Conservation (phyloP, 768 basidiomycete species). For the Suillus lakei region DNA sequence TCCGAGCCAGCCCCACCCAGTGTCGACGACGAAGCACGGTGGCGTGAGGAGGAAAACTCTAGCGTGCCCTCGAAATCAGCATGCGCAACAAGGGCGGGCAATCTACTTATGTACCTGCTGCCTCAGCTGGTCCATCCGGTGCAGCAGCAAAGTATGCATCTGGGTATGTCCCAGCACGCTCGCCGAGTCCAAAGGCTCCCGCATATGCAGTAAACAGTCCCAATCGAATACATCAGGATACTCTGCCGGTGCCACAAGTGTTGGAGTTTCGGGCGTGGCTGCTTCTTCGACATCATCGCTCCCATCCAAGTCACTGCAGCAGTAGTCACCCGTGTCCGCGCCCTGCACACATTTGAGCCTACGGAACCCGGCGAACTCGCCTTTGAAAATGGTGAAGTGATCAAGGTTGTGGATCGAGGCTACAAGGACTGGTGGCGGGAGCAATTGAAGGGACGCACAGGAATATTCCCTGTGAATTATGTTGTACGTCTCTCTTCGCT, state of each 20-base stretch:
- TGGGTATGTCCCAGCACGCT: conserved; percentile 21
- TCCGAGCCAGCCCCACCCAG: conserved; percentile 68
- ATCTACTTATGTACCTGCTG: conserved; percentile 49
- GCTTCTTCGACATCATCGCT: conserved; percentile 35
- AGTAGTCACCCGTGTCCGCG: conserved; percentile 83
- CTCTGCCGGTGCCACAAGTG: conserved; percentile 46
- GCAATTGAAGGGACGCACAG: conserved; percentile 85
- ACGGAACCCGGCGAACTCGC: conserved; percentile 89
- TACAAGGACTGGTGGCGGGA: conserved; percentile 99
- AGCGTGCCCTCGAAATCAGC: conserved; percentile 91
- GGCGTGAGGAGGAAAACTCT: conserved; percentile 92
- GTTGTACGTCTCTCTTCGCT: conserved; percentile 62
- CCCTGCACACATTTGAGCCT: conserved; percentile 87
- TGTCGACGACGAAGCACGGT: conserved; percentile 78
- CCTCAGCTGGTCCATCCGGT: conserved; percentile 41
- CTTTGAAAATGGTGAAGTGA: conserved; percentile 91
- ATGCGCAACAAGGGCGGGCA: conserved; percentile 90
- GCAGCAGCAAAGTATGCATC: conserved; percentile 24
- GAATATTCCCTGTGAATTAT: conserved; percentile 97
- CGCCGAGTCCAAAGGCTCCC: conserved; percentile 23
- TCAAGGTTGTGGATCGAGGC: conserved; percentile 92
- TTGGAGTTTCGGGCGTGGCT: conserved; percentile 12
- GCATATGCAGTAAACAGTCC: conserved; percentile 10
- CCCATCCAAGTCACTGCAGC: conserved; percentile 25
- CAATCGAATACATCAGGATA: conserved; percentile 51